Conservation (phyloP, 2,329 filamentous ascomycete species). For the Monosporascus sp. region DNA sequence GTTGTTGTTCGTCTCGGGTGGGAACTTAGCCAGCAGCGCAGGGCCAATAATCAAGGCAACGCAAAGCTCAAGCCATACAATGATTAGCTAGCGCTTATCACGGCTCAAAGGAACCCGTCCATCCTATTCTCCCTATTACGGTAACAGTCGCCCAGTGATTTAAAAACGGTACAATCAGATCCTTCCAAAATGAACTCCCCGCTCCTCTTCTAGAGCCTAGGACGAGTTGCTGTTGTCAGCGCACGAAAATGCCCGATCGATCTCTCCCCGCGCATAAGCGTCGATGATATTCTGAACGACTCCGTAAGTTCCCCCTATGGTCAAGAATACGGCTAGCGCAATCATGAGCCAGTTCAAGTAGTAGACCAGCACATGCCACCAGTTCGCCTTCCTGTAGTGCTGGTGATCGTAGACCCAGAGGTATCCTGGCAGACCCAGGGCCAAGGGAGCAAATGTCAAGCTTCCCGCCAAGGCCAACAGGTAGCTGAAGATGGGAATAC, state of each 20-base stretch:
- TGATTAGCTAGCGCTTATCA: not conserved
- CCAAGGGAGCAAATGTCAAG: constrained; percentile 30
- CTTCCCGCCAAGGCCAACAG: constrained; percentile 25
- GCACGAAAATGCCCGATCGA: constrained; percentile 42
- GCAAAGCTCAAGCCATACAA: too few relatives aligned
- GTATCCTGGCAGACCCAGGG: constrained; percentile 28
- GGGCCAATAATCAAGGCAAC: too few relatives aligned
- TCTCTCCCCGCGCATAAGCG: constrained; percentile 41
- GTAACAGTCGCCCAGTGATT: not conserved
- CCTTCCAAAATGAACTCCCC: not conserved
- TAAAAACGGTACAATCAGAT: not conserved
- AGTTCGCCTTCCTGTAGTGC: constrained; percentile 23
- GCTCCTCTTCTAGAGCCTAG: constrained; percentile 1
- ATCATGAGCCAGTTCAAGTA: constrained; percentile 31
- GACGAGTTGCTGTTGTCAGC: constrained; percentile 37
- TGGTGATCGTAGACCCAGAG: constrained; percentile 31
- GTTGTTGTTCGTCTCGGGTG: too few relatives aligned
- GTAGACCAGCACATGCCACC: constrained; percentile 22
- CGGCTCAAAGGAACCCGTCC: not conserved
- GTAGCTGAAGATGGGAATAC: constrained; percentile 27
- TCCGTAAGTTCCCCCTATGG: constrained; percentile 36
- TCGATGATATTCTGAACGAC: constrained; percentile 45
- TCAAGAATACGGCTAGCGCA: constrained; percentile 30
- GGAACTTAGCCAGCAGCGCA: too few relatives aligned
- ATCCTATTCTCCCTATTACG: not conserved